Base-by-base conservation (phyloP, 1,284 basidiomycete genomes). In the Boletus semigastroideus region DNA sequence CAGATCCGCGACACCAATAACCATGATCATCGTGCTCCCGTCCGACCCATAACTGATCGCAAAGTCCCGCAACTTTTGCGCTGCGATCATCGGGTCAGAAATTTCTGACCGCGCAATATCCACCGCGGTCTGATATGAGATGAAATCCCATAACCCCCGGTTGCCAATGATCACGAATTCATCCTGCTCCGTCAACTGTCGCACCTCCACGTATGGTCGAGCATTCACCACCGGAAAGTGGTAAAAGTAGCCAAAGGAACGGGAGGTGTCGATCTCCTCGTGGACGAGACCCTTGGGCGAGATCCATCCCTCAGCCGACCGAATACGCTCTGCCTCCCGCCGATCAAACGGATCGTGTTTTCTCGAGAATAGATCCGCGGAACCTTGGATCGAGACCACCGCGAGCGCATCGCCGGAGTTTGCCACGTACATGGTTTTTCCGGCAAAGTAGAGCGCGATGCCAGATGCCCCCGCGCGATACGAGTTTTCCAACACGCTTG, bases 81-180 rank as follows among this genome's bases (percentile, higher is more conserved):
- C 93, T 4, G 97, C 96, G 62, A 95, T 86, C 94, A 98, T 98
- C 0, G 95, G 94, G 67, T 98, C 92, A 16, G 82, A 80, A 27
- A 83, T 74, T 66, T 93, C 91, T 10, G 85, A 85, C 22, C 96
- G 83, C 2, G 94, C 96, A 57, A 99, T 95, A 66, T 99, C 96
- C 46, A 99, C 94, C 0, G 97, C 97, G 0, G 92, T 96, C 71
- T 98, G 95, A 69, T 92, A 94, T 9, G 92, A 90, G 58, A 98
- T 89, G 60, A 86, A 92, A 63, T 96, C 90, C 97, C 97, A 99
- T 34, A 99, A 72, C 0, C 91, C 92, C 3, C 86, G 82, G 67
- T 98, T 99, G 36, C 90, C 96, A 55, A 99, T 83, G 70, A 99
- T 97, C 64, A 99, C 83, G 67, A 99, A 98, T 70, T 99, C 97